Percentiles rank a stretch among this genome's conserved stretches.
Evolutionary conservation across 768 basidiomycete species (phyloP).

Genomic region (Neoboletus magnificus): DNA sequence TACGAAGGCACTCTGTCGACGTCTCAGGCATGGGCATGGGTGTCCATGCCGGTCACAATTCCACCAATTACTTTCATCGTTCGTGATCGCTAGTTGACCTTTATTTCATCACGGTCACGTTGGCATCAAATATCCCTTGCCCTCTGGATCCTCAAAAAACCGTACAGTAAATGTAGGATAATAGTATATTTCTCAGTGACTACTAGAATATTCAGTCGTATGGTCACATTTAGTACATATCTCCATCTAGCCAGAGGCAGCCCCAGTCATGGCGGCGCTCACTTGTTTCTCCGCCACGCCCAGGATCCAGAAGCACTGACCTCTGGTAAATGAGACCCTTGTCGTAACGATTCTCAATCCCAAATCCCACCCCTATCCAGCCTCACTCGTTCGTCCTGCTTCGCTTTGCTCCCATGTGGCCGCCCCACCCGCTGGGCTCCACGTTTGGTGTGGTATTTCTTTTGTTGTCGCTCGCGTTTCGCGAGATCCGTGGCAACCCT

Average conservation of each 20-base stretch:
- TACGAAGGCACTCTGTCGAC: slow-evolving; percentile 33
- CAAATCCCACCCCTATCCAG: slow-evolving; percentile 58
- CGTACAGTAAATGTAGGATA: slow-evolving; percentile 21
- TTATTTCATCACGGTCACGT: background rate
- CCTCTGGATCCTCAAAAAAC: background rate
- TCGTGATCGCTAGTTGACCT: background rate
- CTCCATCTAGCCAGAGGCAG: background rate
- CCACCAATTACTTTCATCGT: slow-evolving; percentile 7
- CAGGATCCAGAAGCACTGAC: background rate
- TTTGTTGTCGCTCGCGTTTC: slow-evolving; percentile 61
- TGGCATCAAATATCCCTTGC: background rate
- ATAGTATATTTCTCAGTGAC: slow-evolving; percentile 8
- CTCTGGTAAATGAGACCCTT: slow-evolving; percentile 7
- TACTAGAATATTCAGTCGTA: slow-evolving; percentile 5
- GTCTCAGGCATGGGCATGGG: slow-evolving; percentile 31
- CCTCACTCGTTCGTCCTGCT: slow-evolving; percentile 68
- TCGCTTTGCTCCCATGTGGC: slow-evolving; percentile 80
- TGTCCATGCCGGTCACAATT: slow-evolving; percentile 14
- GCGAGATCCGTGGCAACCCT: slow-evolving; percentile 62
- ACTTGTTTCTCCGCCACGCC: slow-evolving; percentile 4
- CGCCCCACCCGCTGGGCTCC: slow-evolving; percentile 60
- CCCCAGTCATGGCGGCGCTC: background rate
- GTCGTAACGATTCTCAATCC: slow-evolving; percentile 41
- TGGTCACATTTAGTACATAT: slow-evolving; percentile 7
- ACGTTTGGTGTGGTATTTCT: slow-evolving; percentile 78